Evolutionary conservation across 2,329 filamentous ascomycete genomes (phyloP), one percentile per base, ranked within the genome.

Genomic region (Fusarium sp.): DNA sequence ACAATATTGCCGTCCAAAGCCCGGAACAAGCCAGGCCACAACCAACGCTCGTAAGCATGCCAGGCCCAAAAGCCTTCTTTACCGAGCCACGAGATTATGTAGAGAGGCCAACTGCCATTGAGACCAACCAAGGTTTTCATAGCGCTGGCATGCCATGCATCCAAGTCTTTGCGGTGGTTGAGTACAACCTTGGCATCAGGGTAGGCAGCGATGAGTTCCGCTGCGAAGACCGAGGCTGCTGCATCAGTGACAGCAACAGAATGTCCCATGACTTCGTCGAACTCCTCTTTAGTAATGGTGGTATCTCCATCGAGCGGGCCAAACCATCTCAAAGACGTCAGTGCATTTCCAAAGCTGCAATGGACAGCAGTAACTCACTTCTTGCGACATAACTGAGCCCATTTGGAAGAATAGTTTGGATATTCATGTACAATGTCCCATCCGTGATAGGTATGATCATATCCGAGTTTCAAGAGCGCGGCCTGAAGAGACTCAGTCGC

Each of bases 401-500:
- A 64, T 29, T 64, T 56, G 4, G 59, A 35, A 1, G 52, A 27
- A 20, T 48, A 56, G 15, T 49, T 62, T 23, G 67, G 67, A 0
- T 35, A 59, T 36, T 78, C 76, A 46, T 75, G 76, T 11, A 76
- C 56, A 29, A 76, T 71, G 49, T 80, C 76, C 74, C 73, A 79
- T 17, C 75, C 77, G 56, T 78, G 74, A 41, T 74, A 75, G 8
- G 76, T 78, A 58, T 78, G 69, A 51, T 79, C 71, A 36, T 79
- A 69, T 4, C 66, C 66, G 23, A 79, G 71, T 14, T 46, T 66
- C 9, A 75, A 51, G 1, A 79, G 69, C 11, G 74, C 77, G 9
- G 75, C 66, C 48, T 76, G 77, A 2, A 80, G 72, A 2, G 77
- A 79, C 42, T 78, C 77, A 21, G 77, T 79, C 17, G 65, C 77